phyloP scores from a whole-genome alignment of 176 grass and related monocot genomes.

The Bromus sterilis region DNA sequence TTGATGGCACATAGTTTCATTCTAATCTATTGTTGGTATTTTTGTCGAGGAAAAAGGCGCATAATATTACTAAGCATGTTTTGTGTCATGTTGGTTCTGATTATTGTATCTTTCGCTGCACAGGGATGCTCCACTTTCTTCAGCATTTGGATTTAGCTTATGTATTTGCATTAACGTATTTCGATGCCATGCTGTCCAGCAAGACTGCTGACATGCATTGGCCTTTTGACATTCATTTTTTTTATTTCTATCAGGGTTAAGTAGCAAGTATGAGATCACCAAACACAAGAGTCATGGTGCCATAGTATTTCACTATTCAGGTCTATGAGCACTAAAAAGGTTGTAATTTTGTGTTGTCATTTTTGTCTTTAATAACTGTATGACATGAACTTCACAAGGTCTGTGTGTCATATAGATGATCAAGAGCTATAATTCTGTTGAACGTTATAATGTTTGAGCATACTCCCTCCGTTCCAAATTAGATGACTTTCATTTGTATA shows the following conservation, averaged over 20 bases:
- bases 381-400: conserved; percentile 4
- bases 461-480: too few species aligned
- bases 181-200: conserved; percentile 7
- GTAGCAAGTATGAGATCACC: conserved; percentile 48
- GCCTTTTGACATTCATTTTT: conserved; percentile 27
- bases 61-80: neutral
- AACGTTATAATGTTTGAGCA: neutral
- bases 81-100: neutral
- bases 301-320: conserved; percentile 26
- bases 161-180: neutral
- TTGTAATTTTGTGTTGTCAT: conserved; percentile 21
- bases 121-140: conserved; percentile 17
- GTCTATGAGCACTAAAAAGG: conserved; percentile 33
- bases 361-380: conserved; percentile 8
- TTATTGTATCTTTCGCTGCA: neutral
- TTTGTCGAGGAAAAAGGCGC: neutral
- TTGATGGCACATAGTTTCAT: neutral
- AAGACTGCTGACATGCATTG: conserved; percentile 19
- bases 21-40: neutral
- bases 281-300: conserved; percentile 46
- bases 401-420: neutral
- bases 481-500: too few species aligned
- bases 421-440: neutral
- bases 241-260: conserved; percentile 39
- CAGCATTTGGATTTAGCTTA: neutral